Percentiles rank a stretch among this genome's conserved stretches.
Conservation (phyloP, 768 basidiomycete species). For the Bullera alba region DNA sequence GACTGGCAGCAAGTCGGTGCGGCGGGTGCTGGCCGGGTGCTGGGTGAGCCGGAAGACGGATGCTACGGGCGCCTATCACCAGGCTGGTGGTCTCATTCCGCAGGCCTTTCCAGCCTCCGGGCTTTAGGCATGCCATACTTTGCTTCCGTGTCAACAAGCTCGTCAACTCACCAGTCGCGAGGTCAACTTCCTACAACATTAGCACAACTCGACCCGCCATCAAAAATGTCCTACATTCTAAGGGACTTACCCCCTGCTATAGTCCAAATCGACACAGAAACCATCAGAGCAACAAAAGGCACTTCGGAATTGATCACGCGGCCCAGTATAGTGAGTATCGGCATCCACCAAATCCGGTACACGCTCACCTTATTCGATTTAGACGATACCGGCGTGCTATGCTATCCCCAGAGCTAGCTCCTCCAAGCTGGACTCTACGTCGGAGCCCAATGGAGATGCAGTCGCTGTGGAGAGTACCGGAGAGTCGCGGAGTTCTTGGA, state of each 20-base stretch:
- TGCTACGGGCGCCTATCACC: too few relatives aligned
- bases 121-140: too few relatives aligned
- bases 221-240: conserved; percentile 13
- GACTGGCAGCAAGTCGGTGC: too few relatives aligned
- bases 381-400: conserved; percentile 32
- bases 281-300: conserved; percentile 27
- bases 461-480: neutral
- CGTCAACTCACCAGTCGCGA: too few relatives aligned
- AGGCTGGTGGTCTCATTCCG: too few relatives aligned
- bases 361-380: neutral
- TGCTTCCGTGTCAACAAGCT: too few relatives aligned
- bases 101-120: too few relatives aligned
- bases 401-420: conserved; percentile 13
- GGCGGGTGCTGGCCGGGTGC: too few relatives aligned
- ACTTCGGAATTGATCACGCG: conserved; percentile 24
- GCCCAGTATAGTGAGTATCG: conserved; percentile 24
- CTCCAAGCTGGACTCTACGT: neutral
- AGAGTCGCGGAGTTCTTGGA: conserved; percentile 9
- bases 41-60: too few relatives aligned
- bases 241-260: conserved; percentile 25
- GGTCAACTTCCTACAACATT: too few relatives aligned
- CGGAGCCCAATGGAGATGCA: neutral
- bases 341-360: neutral
- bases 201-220: too few relatives aligned
- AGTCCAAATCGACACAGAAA: conserved; percentile 30